Evolutionary conservation across 768 basidiomycete genomes (phyloP).

Genomic region (Tylopilus felleus): DNA sequence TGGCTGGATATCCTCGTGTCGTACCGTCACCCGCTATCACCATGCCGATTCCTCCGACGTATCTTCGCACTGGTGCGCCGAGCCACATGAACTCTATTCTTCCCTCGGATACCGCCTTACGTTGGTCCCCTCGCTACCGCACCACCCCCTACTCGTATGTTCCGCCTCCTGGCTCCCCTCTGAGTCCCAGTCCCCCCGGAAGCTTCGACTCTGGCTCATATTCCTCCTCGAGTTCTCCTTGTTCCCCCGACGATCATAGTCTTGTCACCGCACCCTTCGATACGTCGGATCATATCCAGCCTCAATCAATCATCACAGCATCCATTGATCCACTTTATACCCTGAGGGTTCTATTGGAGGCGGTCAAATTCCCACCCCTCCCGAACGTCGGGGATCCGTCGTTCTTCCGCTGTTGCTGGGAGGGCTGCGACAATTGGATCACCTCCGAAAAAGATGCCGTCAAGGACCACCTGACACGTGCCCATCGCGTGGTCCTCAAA

Average conservation of each 20-base stretch:
- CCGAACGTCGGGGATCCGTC: neutral
- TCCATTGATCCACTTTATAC: neutral
- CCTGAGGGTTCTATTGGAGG: slow-evolving; percentile 4
- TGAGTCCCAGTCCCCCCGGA: neutral
- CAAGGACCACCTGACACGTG: slow-evolving; percentile 8
- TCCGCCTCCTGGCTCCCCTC: neutral
- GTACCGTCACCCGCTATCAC: neutral
- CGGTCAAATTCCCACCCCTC: slow-evolving; percentile 6
- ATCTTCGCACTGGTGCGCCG: neutral
- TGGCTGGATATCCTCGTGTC: neutral
- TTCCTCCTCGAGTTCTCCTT: neutral
- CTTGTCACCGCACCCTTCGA: neutral
- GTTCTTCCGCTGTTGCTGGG: slow-evolving; percentile 22
- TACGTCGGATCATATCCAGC: neutral
- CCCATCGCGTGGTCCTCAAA: slow-evolving; percentile 8
- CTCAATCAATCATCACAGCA: neutral
- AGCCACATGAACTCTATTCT: neutral
- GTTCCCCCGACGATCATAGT: neutral
- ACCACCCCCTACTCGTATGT: neutral
- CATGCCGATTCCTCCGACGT: slow-evolving; percentile 7
- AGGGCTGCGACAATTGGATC: slow-evolving; percentile 18
- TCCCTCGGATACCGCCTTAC: neutral
- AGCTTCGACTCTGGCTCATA: neutral
- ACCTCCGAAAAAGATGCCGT: slow-evolving; percentile 13
- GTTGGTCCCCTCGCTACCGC: neutral